phyloP scores from a whole-genome alignment of 2,329 filamentous ascomycete genomes.

The Eutypa lata region DNA sequence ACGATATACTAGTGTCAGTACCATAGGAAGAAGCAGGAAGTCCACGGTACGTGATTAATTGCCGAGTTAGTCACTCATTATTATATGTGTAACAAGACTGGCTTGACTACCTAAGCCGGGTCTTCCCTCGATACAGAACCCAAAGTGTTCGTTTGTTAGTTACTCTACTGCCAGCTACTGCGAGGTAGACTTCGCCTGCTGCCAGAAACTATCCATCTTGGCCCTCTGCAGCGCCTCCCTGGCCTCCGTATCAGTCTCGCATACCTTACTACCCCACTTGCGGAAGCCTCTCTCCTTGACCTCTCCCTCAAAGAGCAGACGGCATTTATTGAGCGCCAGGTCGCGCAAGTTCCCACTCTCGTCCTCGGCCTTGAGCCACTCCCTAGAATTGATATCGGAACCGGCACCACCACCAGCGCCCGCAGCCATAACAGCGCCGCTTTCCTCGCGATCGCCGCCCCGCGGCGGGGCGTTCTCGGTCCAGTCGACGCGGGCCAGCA shows the following conservation, averaged over 20 bases:
- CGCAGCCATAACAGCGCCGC: conserved; percentile 39
- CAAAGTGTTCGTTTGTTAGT: no score
- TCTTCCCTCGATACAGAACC: no score
- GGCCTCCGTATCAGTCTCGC: conserved; percentile 87
- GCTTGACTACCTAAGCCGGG: no score
- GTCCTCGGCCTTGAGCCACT: conserved; percentile 79
- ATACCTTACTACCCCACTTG: conserved; percentile 86
- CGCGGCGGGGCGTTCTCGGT: conserved; percentile 77
- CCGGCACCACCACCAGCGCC: no score
- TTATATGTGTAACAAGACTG: not conserved
- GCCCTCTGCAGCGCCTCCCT: conserved; percentile 73
- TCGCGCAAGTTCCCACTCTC: conserved; percentile 78
- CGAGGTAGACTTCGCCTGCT: conserved; percentile 66
- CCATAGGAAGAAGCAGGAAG: no score
- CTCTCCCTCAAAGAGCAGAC: conserved; percentile 87
- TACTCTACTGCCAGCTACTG: conserved; percentile 16
- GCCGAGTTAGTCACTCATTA: no score
- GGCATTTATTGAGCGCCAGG: conserved; percentile 76
- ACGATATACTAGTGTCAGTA: no score
- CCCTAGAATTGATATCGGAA: no score
- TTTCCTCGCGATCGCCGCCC: conserved; percentile 56
- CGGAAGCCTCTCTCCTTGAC: conserved; percentile 76
- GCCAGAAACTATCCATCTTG: conserved; percentile 97
- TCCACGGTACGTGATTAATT: no score
- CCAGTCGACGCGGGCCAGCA: conserved; percentile 94